Evolutionary conservation across 2,329 filamentous ascomycete genomes (phyloP), one percentile per base, ranked within the genome.

Genomic region (Cytospora mali): DNA sequence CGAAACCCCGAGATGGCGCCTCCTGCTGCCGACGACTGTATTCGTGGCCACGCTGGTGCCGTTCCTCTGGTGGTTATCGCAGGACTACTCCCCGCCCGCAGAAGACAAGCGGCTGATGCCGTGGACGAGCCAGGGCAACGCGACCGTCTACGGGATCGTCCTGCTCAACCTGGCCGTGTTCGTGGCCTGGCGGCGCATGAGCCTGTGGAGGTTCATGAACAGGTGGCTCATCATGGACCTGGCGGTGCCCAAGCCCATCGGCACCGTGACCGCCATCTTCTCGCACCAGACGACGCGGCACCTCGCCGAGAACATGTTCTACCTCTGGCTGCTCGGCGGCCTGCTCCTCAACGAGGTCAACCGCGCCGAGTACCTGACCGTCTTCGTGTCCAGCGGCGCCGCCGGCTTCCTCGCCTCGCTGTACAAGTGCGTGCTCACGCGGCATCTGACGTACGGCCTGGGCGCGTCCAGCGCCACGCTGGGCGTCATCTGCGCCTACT

Each of bases 331-430:
- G 69, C 79, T 92, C 21, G 91, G 90, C 27, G 82, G 83, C 11
- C 79, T 82, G 1, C 77, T 92, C 35, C 88, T 91, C 74, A 87
- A 91, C 65, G 88, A 92, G 68, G 76, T 92, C 28, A 89, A 88
- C 13, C 81, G 89, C 13, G 88, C 83, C 16, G 81, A 84, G 61
- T 92, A 92, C 75, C 75, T 92, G 23, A 83, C 87, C n/a, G 75
- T 91, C 33, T 91, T 88, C 73, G 66, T 89, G 33, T 76, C 81
- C 9, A 81, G 81, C 7, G 89, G 88, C 58, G 78, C 80, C 1
- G 50, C 86, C 1, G 86, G 84, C 10, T 86, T 84, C 64, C 81
- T 88, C 64, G 76, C 80, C n/a, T 86, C 84, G 51, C 76, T 92
- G 63, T 69, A 76, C 29, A 74, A 75, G 53, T 78, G 83, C 62